A percentile compares a stretch with the other conserved stretches of the same genome.
Evolutionary conservation across 352 stramenopile genomes (phyloP).

Genomic region (Pythium dissimile): DNA sequence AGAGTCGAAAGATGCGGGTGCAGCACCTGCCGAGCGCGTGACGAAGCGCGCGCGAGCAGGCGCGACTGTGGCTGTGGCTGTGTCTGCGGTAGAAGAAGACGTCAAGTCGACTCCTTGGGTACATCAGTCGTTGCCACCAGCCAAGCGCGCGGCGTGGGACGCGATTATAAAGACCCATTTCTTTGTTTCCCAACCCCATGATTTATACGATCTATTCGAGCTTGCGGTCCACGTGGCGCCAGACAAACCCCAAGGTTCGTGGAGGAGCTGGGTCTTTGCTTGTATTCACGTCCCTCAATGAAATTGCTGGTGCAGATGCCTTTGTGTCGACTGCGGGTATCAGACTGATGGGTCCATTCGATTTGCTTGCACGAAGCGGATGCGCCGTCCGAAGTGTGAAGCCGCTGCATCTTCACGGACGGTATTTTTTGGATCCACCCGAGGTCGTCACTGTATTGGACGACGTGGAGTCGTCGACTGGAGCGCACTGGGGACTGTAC

Average conservation of each 20-base stretch:
- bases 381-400: constrained; percentile 25
- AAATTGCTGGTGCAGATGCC: constrained; percentile 34
- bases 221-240: constrained; percentile 32
- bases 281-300: background rate
- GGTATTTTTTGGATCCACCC: constrained; percentile 48
- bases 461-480: constrained; percentile 14
- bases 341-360: constrained; percentile 45
- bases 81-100: background rate
- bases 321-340: constrained; percentile 43
- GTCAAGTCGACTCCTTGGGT: background rate
- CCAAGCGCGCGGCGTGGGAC: constrained; percentile 33
- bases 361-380: constrained; percentile 27
- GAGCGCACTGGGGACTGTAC: constrained; percentile 45
- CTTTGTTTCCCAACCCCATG: constrained; percentile 25
- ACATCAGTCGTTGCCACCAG: background rate
- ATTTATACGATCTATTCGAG: constrained; percentile 51
- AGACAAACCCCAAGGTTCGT: constrained; percentile 30
- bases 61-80: background rate
- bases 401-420: constrained; percentile 48
- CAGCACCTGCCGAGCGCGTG: background rate
- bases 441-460: constrained; percentile 41
- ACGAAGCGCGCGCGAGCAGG: background rate
- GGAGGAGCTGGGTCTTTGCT: background rate
- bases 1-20: too few relatives aligned
- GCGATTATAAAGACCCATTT: constrained; percentile 35